Percentiles rank a stretch among this genome's conserved stretches.
These are phyloP conservation scores for Posidonia oceanica DNA, from an alignment of 116 monocot genomes.

Conservation along the genomic window DNA sequence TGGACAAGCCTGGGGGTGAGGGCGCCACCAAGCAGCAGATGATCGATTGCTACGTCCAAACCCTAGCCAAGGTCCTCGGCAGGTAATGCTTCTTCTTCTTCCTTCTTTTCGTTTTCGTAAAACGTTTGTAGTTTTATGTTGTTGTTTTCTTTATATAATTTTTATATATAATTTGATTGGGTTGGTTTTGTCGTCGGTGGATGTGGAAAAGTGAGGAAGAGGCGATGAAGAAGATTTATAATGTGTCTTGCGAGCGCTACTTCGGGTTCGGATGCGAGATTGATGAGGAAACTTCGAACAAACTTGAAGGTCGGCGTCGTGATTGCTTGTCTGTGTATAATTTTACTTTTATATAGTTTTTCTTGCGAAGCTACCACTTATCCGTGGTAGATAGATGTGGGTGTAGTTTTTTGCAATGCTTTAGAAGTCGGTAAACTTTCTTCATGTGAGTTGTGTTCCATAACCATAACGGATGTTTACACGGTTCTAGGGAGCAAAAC, in stretches of 20 bases:
- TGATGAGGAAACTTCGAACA: slow-evolving; percentile 76
- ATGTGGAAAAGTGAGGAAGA: slow-evolving; percentile 42
- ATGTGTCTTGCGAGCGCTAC: slow-evolving; percentile 75
- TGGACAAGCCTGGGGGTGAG: slow-evolving; percentile 72
- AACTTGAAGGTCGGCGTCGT: slow-evolving; percentile 60
- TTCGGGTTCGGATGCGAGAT: slow-evolving; percentile 81
- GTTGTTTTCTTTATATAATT: background rate
- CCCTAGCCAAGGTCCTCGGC: slow-evolving; percentile 56
- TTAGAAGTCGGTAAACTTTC: too few relatives aligned
- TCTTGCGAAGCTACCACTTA: too few relatives aligned
- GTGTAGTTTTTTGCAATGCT: too few relatives aligned
- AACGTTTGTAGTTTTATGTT: background rate
- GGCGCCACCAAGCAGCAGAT: slow-evolving; percentile 67
- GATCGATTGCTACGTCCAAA: slow-evolving; percentile 69
- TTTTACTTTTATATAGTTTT: too few relatives aligned
- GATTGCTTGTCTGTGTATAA: background rate
- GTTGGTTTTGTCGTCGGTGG: too few relatives aligned
- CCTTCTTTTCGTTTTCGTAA: background rate
- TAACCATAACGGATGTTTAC: too few relatives aligned
- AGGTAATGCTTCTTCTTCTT: slow-evolving; percentile 20
- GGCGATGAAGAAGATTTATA: slow-evolving; percentile 71
- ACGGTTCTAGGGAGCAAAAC: too few relatives aligned
- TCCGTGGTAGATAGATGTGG: too few relatives aligned
- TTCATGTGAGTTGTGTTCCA: too few relatives aligned
- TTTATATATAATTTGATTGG: background rate